Percentiles rank a stretch among this genome's conserved stretches.
Conservation (phyloP, 2,329 filamentous ascomycete genomes). For the Fusarium praegraminearum region DNA sequence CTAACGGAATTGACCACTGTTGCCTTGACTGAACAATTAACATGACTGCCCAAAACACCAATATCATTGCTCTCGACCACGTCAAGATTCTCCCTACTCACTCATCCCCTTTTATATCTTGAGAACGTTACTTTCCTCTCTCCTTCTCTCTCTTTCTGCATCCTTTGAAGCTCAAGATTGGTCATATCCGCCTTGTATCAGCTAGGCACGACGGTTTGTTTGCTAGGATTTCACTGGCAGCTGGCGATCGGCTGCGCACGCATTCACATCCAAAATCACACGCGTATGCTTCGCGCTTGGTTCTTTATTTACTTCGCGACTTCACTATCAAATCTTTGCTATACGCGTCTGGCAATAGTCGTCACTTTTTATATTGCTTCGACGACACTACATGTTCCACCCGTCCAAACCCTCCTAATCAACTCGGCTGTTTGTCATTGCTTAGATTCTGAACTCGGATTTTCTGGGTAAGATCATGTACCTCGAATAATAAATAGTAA, state of each 20-base stretch:
- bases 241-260: conserved; percentile 29
- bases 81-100: neutral
- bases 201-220: conserved; percentile 1
- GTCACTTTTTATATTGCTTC: neutral
- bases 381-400: neutral
- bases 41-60: neutral
- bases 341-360: neutral
- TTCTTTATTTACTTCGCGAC: conserved; percentile 14
- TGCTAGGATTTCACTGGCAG: conserved; percentile 20
- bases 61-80: conserved; percentile 1
- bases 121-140: neutral
- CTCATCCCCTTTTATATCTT: neutral
- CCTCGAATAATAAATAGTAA: neutral
- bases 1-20: neutral
- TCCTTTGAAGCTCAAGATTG: neutral
- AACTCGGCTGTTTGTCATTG: neutral
- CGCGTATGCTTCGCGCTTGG: neutral
- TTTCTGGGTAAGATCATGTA: neutral
- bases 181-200: neutral
- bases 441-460: neutral
- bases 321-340: neutral
- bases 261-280: conserved; percentile 22
- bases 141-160: neutral
- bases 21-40: neutral
- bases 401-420: neutral